A percentile compares a stretch with the other conserved stretches of the same genome.
Conservation (phyloP, 805 yeast genomes). For the Lipomyces chichibuensis region DNA sequence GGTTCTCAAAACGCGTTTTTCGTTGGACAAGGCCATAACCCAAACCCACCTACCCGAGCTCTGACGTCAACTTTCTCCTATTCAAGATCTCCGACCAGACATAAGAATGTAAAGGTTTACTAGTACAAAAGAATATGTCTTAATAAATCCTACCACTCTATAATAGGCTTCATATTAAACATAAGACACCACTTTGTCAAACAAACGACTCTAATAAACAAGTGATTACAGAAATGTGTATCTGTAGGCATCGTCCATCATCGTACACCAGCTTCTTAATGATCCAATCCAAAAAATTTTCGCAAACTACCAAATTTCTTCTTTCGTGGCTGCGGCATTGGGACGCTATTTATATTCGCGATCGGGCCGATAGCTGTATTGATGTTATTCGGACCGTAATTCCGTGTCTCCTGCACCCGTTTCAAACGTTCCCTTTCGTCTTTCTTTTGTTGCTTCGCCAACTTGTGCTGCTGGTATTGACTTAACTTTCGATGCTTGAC, state of each 20-base stretch:
- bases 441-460: conserved; percentile 20
- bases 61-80: too few species aligned
- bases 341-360: conserved; percentile 2
- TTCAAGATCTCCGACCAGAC: too few species aligned
- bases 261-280: conserved; percentile 1
- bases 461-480: conserved; percentile 26
- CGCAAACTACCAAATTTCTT: conserved; percentile 28
- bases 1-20: too few species aligned
- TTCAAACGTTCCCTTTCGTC: conserved; percentile 66
- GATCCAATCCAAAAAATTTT: conserved; percentile 18
- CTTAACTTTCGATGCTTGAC: conserved; percentile 18
- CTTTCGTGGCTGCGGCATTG: conserved; percentile 23
- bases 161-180: background rate
- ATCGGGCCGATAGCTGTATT: conserved; percentile 1
- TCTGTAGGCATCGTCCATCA: background rate
- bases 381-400: background rate
- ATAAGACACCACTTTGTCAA: background rate
- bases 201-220: background rate
- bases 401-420: conserved; percentile 61
- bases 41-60: too few species aligned
- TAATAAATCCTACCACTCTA: background rate
- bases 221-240: background rate
- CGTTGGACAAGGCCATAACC: too few species aligned
- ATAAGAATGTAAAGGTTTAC: background rate
- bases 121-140: background rate